Base-by-base conservation (phyloP, 495 filamentous ascomycete genomes). In the Pseudevernia furfuracea region DNA sequence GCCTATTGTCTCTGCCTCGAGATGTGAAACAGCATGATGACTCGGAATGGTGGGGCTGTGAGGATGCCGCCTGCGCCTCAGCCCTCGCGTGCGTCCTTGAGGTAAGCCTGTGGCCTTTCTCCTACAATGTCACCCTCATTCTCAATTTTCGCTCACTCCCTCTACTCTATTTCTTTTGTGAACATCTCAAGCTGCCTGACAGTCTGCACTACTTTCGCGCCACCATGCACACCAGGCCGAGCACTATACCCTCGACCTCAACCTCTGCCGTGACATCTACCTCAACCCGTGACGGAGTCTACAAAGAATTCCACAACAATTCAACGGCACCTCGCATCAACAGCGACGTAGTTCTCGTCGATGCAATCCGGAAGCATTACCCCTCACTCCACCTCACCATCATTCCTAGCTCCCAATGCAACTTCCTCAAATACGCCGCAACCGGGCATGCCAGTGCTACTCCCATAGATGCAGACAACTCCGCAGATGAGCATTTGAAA, bases 381-480 rank as follows among this genome's bases (percentile, higher is more conserved):
- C 67, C 67, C 1, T 30, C 58, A 14, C 64, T 69, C 30, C 64
- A 69, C 56, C 60, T 69, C 21, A 66, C 67, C 44, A 49, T 66
- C 46, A 36, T 15, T 25, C 25, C 59, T 2, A 28, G 48, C 46
- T 59, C 53, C 57, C 59, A 52, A 19, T 67, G 68, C 57, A 43
- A 66, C 53, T 46, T 73, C 61, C 65, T 71, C 30, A 58, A 60
- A 25, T 68, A 57, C 32, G 66, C 66, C 21, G 56, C 43, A 10
- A 46, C 65, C 28, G 67, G 68, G 21, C 61, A 68, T 21, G 68
- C 68, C n/a, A 49, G 19, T 30, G 65, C 39, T 60, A 58, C 52
- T 4, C 34, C 57, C 30, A 41, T 65, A 28, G 66, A 69, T 38
- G 44, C 52, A 14, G 43, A 49, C 10, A 34, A 25, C 21, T 9